These are phyloP conservation scores for Pichia sp. DNA, from an alignment of 1,139 yeast species.

Conservation along the genomic window DNA sequence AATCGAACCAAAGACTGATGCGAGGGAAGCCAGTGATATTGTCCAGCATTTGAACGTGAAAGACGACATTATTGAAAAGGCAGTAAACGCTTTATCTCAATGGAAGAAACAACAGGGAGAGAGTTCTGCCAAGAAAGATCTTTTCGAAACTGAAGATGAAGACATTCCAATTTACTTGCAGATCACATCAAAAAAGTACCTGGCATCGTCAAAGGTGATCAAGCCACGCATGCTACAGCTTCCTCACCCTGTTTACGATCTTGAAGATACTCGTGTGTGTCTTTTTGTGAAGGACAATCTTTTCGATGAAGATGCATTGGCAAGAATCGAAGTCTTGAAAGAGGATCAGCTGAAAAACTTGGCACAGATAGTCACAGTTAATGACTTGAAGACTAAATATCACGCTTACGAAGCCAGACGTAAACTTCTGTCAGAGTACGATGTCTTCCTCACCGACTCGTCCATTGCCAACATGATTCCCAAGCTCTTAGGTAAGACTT, in stretches of 20 bases:
- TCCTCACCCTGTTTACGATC: conserved; percentile 46
- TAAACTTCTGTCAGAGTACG: conserved; percentile 55
- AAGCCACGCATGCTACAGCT: conserved; percentile 67
- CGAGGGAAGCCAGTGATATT: conserved; percentile 25
- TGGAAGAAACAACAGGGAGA: conserved; percentile 35
- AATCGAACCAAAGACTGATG: neutral
- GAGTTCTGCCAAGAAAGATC: conserved; percentile 39
- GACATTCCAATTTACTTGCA: conserved; percentile 54
- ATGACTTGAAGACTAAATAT: conserved; percentile 61
- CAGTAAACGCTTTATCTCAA: conserved; percentile 50
- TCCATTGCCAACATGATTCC: conserved; percentile 78
- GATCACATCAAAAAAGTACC: conserved; percentile 61
- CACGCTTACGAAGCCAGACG: conserved; percentile 70
- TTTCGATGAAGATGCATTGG: conserved; percentile 56
- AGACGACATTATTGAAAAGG: conserved; percentile 36
- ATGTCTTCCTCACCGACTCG: conserved; percentile 80
- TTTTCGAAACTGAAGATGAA: conserved; percentile 46
- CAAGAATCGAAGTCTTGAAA: conserved; percentile 45
- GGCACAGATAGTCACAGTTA: conserved; percentile 48
- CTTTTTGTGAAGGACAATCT: conserved; percentile 70
- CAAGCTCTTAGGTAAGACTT: conserved; percentile 73
- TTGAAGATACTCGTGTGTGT: conserved; percentile 57
- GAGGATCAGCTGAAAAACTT: conserved; percentile 48
- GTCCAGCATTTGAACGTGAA: conserved; percentile 20
- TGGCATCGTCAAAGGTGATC: conserved; percentile 57